Conservation (phyloP, 805 yeast genomes). For the Saccharomycopsis synnaedendra region DNA sequence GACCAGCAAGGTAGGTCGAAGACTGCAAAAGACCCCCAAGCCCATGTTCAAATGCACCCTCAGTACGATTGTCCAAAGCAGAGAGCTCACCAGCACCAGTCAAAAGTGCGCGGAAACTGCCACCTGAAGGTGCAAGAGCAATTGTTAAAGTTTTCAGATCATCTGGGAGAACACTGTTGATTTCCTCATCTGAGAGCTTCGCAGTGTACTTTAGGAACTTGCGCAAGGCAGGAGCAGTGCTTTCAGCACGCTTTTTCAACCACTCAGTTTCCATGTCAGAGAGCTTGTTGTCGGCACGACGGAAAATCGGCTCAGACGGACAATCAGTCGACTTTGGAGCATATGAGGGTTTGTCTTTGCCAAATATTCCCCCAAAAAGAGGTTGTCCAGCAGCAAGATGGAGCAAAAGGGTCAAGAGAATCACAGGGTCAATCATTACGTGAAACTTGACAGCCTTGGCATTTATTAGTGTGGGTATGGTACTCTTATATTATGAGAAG, state of each 20-base stretch:
- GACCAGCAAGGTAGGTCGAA: slow-evolving; percentile 60
- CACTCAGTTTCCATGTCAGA: slow-evolving; percentile 36
- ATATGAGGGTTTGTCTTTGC: no score
- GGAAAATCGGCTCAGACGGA: no score
- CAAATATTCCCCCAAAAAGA: no score
- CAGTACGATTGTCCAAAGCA: slow-evolving; percentile 67
- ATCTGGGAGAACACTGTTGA: slow-evolving; percentile 27
- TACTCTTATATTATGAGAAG: no score
- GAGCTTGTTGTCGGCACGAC: not conserved
- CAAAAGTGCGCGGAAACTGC: slow-evolving; percentile 85
- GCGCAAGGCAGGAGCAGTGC: slow-evolving; percentile 35
- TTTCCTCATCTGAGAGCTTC: slow-evolving; percentile 22
- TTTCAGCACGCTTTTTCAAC: slow-evolving; percentile 36
- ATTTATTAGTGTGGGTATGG: no score
- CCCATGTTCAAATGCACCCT: slow-evolving; percentile 39
- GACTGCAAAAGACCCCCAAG: slow-evolving; percentile 68
- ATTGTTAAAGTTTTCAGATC: slow-evolving; percentile 30
- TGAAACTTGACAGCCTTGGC: no score
- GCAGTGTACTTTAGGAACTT: slow-evolving; percentile 34
- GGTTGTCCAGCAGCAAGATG: no score
- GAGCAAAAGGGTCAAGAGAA: no score
- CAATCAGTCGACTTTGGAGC: no score
- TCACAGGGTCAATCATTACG: no score
- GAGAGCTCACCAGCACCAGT: slow-evolving; percentile 75
- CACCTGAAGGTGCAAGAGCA: slow-evolving; percentile 66